A percentile compares a stretch with the other conserved stretches of the same genome.
These are phyloP conservation scores for Setaria italica DNA, from an alignment of 202 grass and related monocot genomes.

Conservation along the genomic window DNA sequence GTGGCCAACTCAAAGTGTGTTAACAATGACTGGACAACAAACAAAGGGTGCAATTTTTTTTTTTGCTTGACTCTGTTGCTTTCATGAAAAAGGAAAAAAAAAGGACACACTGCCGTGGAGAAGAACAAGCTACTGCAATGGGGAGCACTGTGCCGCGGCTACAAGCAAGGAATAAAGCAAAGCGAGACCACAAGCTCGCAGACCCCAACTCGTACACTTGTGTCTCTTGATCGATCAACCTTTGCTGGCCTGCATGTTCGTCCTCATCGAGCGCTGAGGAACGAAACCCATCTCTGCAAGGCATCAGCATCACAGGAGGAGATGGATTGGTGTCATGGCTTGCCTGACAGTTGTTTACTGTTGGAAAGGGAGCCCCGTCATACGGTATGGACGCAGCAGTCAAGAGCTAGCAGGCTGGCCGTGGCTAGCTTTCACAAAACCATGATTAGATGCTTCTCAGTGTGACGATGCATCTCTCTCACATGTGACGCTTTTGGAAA, in stretches of 20 bases:
- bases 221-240: slow-evolving; percentile 24
- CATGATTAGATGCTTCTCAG: slow-evolving; percentile 53
- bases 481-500: slow-evolving; percentile 48
- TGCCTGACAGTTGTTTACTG: slow-evolving; percentile 44
- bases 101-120: background rate
- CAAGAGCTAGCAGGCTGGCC: slow-evolving; percentile 42
- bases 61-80: slow-evolving; percentile 46
- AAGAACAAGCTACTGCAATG: slow-evolving; percentile 3
- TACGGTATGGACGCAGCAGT: slow-evolving; percentile 36
- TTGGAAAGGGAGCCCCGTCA: slow-evolving; percentile 47
- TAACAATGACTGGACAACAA: slow-evolving; percentile 59
- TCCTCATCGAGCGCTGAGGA: background rate
- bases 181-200: slow-evolving; percentile 21
- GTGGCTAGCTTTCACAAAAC: slow-evolving; percentile 49
- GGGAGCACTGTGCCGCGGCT: slow-evolving; percentile 26
- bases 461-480: slow-evolving; percentile 38
- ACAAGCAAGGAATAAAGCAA: slow-evolving; percentile 71
- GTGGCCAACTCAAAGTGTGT: slow-evolving; percentile 44
- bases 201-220: slow-evolving; percentile 29
- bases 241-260: slow-evolving; percentile 32
- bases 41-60: slow-evolving; percentile 38
- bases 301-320: slow-evolving; percentile 10
- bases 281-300: slow-evolving; percentile 19
- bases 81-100: slow-evolving; percentile 33
- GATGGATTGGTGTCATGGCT: slow-evolving; percentile 15